Evolutionary conservation across 2,329 filamentous ascomycete species (phyloP), one percentile per base, ranked within the genome.

Genomic region (Ceratocystis variospora): DNA sequence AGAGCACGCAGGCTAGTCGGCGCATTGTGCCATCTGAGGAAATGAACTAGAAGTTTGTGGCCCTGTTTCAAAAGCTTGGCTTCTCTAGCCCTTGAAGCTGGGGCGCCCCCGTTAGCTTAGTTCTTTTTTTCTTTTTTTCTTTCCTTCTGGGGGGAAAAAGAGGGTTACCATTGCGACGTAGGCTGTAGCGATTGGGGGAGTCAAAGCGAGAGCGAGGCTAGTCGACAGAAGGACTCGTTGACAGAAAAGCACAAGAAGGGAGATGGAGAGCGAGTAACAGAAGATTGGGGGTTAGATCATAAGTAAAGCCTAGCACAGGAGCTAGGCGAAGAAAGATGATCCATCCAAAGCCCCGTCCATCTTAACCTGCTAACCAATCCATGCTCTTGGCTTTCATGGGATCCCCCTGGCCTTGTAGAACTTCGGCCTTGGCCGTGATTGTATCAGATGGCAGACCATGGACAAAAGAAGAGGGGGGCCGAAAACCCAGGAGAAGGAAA

Each of bases 21-120:
- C 10, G 22, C 19, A 57, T 57, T 57, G 53, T 57, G 53, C 53
- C 53, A 57, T 57, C 53, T 57, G 22, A 57, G 53, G 53, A 57
- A 57, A 31, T 57, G 53, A 57, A 57, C 53, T 57, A 57, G 53
- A 57, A 31, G 53, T 57, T 57, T 57, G 53, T 33, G 53, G 53
- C 53, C 53, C 53, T 57, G 53, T 57, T 57, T 57, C 53, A 57
- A 31, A 57, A 57, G 53, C 53, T 57, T 57, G 53, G 53, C 53
- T n/a, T 57, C 15, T 15, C 31, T 17, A 22, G 22, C 25, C 53
- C 10, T 57, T 57, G 22, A 12, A 6, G 53, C 53, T 41, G 37
- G 37, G 37, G 37, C 10, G 10, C 10, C 37, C 10, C 37, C 37
- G 37, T 41, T 41, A 41, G 37, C 37, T 41, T 41, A 1, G 37